A percentile compares a stretch with the other conserved stretches of the same genome.
Evolutionary conservation across 768 basidiomycete genomes (phyloP).

Genomic region (Austroboletus festivus): DNA sequence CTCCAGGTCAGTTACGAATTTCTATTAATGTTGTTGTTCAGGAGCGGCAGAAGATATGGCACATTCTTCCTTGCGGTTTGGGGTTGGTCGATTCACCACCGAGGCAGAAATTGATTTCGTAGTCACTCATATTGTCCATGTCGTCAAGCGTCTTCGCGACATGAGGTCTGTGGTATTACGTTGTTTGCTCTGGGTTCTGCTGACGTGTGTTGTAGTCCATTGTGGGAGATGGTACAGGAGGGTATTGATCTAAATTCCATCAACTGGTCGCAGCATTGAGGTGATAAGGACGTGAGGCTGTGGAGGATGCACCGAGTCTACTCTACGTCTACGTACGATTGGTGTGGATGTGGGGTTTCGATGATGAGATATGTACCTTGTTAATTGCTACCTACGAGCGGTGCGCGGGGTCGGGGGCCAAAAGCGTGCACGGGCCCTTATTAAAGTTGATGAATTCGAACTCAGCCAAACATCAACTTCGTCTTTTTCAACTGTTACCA

Average conservation of each 20-base stretch:
- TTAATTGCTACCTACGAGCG: neutral
- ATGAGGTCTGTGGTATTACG: constrained; percentile 64
- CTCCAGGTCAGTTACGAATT: neutral
- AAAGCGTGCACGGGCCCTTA: constrained; percentile 30
- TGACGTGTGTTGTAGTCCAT: constrained; percentile 50
- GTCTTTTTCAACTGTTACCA: constrained; percentile 32
- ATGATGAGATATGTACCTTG: neutral
- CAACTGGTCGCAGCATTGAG: constrained; percentile 78
- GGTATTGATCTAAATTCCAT: constrained; percentile 95
- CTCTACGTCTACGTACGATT: constrained; percentile 12
- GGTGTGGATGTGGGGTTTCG: neutral
- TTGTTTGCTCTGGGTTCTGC: constrained; percentile 4
- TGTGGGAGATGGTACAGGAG: constrained; percentile 99
- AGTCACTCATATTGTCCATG: constrained; percentile 77
- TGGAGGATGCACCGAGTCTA: constrained; percentile 11
- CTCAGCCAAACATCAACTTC: constrained; percentile 27
- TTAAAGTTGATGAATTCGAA: constrained; percentile 30
- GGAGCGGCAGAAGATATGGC: constrained; percentile 99
- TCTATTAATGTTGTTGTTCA: constrained; percentile 20
- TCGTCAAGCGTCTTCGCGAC: constrained; percentile 86
- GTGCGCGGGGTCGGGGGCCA: constrained; percentile 17
- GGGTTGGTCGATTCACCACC: constrained; percentile 96
- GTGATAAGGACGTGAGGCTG: neutral
- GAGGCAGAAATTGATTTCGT: constrained; percentile 97
- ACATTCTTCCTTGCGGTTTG: constrained; percentile 95